Conservation (phyloP, 257 asterid species). For the Cinchona pubescens region DNA sequence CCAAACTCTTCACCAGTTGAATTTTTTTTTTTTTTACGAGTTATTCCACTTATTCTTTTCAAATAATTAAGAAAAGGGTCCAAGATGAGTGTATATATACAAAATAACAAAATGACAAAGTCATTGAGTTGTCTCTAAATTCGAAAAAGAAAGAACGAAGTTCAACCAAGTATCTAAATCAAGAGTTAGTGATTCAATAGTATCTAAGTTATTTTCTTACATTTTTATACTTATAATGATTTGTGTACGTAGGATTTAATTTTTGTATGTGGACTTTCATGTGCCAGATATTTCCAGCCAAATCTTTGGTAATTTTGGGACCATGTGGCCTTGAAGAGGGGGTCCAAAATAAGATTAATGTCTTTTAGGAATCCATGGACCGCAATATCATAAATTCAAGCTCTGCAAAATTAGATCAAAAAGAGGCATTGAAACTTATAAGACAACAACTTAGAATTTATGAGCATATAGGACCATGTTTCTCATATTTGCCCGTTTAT, state of each 20-base stretch:
- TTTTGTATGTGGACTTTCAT: background rate
- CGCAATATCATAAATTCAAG: slow-evolving; percentile 5
- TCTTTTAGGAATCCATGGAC: background rate
- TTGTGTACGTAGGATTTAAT: background rate
- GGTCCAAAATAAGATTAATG: background rate
- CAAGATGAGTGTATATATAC: too few species aligned
- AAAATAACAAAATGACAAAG: too few species aligned
- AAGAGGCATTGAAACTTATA: background rate
- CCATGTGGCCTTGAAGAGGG: background rate
- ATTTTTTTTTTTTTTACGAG: too few species aligned
- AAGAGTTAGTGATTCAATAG: too few species aligned
- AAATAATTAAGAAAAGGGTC: too few species aligned
- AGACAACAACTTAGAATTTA: background rate
- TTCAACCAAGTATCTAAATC: too few species aligned
- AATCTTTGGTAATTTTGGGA: background rate
- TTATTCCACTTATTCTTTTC: too few species aligned
- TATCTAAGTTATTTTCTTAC: too few species aligned
- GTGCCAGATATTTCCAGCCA: slow-evolving; percentile 1
- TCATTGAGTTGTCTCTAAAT: too few species aligned
- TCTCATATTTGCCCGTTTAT: background rate
- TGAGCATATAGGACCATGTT: background rate
- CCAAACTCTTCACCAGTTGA: too few species aligned
- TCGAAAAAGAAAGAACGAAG: too few species aligned
- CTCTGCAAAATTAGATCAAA: background rate
- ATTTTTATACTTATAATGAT: too few species aligned